Conservation (phyloP, 495 filamentous ascomycete species). For the Penicilliopsis zonata region DNA sequence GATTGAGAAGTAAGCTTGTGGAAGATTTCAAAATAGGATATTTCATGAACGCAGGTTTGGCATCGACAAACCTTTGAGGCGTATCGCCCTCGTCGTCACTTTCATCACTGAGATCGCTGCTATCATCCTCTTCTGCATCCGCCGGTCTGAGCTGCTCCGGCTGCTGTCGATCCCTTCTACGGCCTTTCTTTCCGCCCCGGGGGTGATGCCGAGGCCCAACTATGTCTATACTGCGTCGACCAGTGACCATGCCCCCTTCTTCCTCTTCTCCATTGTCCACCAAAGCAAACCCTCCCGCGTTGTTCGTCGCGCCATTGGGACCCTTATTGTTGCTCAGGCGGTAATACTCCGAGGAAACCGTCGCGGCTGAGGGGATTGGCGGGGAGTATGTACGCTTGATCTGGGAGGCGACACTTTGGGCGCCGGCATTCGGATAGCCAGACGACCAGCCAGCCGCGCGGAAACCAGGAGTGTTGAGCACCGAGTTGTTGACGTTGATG, state of each 20-base stretch:
- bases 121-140: slow-evolving; percentile 90
- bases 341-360: slow-evolving; percentile 73
- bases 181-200: slow-evolving; percentile 34
- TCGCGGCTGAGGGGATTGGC: slow-evolving; percentile 75
- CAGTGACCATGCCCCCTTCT: slow-evolving; percentile 70
- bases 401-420: slow-evolving; percentile 36
- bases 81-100: slow-evolving; percentile 79
- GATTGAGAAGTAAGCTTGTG: slow-evolving; percentile 8
- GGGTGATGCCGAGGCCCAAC: slow-evolving; percentile 50
- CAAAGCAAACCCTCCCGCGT: slow-evolving; percentile 15
- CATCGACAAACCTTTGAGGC: slow-evolving; percentile 23
- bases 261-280: slow-evolving; percentile 68
- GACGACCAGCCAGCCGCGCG: slow-evolving; percentile 87
- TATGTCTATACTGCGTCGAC: slow-evolving; percentile 60
- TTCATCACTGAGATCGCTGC: slow-evolving; percentile 91
- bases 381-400: slow-evolving; percentile 91
- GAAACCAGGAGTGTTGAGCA: slow-evolving; percentile 90
- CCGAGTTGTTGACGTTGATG: slow-evolving; percentile 79
- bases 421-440: slow-evolving; percentile 36
- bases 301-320: slow-evolving; percentile 17
- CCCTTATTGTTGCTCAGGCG: slow-evolving; percentile 20
- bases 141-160: slow-evolving; percentile 48
- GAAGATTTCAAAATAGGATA: neutral
- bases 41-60: too few species aligned
- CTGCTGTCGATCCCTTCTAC: slow-evolving; percentile 28